Evolutionary conservation across 805 yeast species (phyloP).

Genomic region (Zygoascus bituminiphila): DNA sequence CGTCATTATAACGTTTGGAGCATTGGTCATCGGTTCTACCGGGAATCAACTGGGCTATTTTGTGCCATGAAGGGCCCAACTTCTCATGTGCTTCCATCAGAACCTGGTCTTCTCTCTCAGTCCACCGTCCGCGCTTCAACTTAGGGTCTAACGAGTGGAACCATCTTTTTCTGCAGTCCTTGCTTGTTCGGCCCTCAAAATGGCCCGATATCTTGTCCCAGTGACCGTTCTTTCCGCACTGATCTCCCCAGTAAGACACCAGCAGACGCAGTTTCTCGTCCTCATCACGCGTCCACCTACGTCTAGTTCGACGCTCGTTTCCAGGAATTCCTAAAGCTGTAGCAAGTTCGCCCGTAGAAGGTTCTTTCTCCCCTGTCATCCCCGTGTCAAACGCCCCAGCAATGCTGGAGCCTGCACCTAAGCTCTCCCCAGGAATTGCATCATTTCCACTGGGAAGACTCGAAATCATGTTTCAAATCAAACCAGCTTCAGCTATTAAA

Average conservation of each 20-base stretch:
- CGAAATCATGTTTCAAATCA: not conserved
- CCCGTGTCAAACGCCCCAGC: not conserved
- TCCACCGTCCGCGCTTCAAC: constrained; percentile 81
- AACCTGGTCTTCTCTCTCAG: constrained; percentile 63
- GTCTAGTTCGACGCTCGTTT: constrained; percentile 15
- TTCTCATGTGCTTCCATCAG: constrained; percentile 54
- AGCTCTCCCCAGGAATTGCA: not conserved
- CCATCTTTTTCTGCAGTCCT: constrained; percentile 87
- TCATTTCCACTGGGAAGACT: not conserved
- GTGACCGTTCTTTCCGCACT: constrained; percentile 40
- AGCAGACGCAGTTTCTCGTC: constrained; percentile 45
- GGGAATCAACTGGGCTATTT: constrained; percentile 62
- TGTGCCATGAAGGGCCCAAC: constrained; percentile 80
- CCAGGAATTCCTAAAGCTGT: constrained; percentile 14
- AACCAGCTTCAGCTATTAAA: too few relatives aligned
- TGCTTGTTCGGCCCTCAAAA: constrained; percentile 48
- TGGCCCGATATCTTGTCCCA: constrained; percentile 33
- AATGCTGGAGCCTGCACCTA: not conserved
- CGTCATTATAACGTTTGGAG: constrained; percentile 84
- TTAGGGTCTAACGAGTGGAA: constrained; percentile 74
- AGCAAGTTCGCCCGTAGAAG: constrained; percentile 12
- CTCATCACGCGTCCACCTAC: constrained; percentile 64
- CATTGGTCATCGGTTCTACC: constrained; percentile 95
- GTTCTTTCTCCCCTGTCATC: not conserved
- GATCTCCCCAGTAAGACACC: constrained; percentile 34